Conservation (phyloP, 2,329 filamentous ascomycete species). For the Whalleya microplaca region DNA sequence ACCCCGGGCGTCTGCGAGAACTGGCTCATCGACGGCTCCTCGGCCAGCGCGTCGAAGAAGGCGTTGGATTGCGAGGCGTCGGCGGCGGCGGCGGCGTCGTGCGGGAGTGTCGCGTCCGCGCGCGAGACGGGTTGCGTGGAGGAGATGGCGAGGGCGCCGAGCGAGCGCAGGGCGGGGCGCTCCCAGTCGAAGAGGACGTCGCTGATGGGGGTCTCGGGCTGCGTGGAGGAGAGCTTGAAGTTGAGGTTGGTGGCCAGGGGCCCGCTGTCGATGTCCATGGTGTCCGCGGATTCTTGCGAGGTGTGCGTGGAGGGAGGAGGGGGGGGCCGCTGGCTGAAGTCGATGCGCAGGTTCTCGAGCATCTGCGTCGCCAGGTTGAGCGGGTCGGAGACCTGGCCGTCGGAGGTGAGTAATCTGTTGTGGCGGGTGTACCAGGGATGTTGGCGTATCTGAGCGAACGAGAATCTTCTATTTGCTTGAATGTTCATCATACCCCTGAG, state of each 20-base stretch:
- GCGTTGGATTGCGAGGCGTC: conserved; percentile 38
- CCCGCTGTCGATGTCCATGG: conserved; percentile 71
- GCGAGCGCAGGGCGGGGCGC: conserved; percentile 64
- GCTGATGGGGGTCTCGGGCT: conserved; percentile 77
- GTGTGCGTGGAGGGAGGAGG: conserved; percentile 38
- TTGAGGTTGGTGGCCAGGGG: conserved; percentile 35
- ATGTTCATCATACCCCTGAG: conserved; percentile 92
- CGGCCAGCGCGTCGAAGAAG: conserved; percentile 68
- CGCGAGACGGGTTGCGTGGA: conserved; percentile 54
- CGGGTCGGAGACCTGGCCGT: conserved; percentile 78
- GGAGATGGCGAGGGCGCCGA: conserved; percentile 47
- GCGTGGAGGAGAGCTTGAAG: conserved; percentile 72
- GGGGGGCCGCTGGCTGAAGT: conserved; percentile 73
- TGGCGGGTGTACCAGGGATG: conserved; percentile 93
- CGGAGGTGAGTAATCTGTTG: conserved; percentile 74
- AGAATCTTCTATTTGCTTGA: conserved; percentile 75
- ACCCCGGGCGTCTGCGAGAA: conserved; percentile 81
- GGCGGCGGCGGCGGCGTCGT: neutral
- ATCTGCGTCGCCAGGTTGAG: conserved; percentile 90
- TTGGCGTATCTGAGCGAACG: conserved; percentile 81
- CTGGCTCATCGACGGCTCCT: conserved; percentile 85
- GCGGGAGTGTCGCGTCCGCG: conserved; percentile 43
- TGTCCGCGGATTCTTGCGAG: conserved; percentile 48
- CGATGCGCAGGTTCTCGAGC: conserved; percentile 88
- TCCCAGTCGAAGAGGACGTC: conserved; percentile 90